A percentile compares a stretch with the other conserved stretches of the same genome.
Evolutionary conservation across 768 basidiomycete genomes (phyloP).

Genomic region (Rhizopogon salebrosus): DNA sequence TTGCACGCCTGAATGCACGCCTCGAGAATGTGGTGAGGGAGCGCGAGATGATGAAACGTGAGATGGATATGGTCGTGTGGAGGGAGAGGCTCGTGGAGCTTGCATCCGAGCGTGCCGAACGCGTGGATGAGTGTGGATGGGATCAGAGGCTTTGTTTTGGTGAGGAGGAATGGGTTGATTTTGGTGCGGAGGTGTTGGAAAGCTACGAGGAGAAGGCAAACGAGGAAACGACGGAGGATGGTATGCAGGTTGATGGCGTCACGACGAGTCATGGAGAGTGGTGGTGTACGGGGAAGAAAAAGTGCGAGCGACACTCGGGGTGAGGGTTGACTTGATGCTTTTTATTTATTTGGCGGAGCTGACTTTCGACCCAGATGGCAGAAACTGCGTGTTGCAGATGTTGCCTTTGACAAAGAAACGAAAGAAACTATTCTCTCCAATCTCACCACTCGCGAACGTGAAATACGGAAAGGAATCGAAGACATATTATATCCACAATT

Average conservation of each 20-base stretch:
- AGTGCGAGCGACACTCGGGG: constrained; percentile 79
- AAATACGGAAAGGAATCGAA: constrained; percentile 73
- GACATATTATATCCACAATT: constrained; percentile 56
- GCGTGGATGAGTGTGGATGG: constrained; percentile 78
- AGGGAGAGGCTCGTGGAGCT: constrained; percentile 64
- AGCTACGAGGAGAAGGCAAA: constrained; percentile 54
- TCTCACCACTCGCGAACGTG: constrained; percentile 71
- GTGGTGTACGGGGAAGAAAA: constrained; percentile 76
- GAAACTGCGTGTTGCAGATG: constrained; percentile 64
- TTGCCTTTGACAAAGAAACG: constrained; percentile 70
- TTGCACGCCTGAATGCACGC: constrained; percentile 44
- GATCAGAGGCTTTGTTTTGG: constrained; percentile 81
- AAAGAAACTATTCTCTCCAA: constrained; percentile 62
- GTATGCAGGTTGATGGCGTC: constrained; percentile 32
- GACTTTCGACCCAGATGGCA: constrained; percentile 58
- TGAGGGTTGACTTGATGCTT: constrained; percentile 25
- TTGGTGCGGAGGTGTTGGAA: constrained; percentile 61
- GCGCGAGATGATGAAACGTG: constrained; percentile 61
- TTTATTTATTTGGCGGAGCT: constrained; percentile 1
- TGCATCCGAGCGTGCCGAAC: constrained; percentile 60
- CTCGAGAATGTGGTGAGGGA: constrained; percentile 55
- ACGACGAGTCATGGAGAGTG: constrained; percentile 43
- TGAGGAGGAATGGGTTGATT: constrained; percentile 75
- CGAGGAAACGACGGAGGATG: constrained; percentile 27
- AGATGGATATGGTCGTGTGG: constrained; percentile 66